These are phyloP conservation scores for Kuraishia borneana DNA, from an alignment of 805 yeast species.

Conservation along the genomic window DNA sequence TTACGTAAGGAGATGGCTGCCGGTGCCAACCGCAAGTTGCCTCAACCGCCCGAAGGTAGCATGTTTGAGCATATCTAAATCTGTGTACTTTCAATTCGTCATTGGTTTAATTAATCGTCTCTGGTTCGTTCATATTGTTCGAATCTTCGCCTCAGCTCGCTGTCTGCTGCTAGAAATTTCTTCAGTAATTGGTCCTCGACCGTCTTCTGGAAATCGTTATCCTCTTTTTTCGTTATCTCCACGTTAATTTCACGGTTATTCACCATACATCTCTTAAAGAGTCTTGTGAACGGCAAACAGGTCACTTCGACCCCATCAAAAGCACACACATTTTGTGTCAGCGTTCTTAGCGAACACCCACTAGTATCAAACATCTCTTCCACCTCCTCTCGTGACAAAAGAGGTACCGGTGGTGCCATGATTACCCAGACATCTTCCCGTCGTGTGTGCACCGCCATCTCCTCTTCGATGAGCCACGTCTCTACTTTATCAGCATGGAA, in stretches of 20 bases:
- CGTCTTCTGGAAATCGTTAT: slow-evolving; percentile 17
- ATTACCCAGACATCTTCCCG: background rate
- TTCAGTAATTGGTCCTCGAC: slow-evolving; percentile 8
- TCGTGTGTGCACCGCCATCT: background rate
- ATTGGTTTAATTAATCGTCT: background rate
- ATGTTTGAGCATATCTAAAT: slow-evolving; percentile 17
- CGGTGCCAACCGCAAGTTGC: slow-evolving; percentile 68
- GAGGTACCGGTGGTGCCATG: slow-evolving; percentile 44
- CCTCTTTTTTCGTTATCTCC: slow-evolving; percentile 25
- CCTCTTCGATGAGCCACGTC: background rate
- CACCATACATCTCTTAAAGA: slow-evolving; percentile 31
- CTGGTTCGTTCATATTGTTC: slow-evolving; percentile 1
- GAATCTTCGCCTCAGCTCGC: slow-evolving; percentile 15
- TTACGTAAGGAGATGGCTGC: slow-evolving; percentile 85
- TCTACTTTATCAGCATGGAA: background rate
- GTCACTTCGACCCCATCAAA: slow-evolving; percentile 27
- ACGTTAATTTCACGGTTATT: slow-evolving; percentile 13
- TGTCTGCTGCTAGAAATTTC: slow-evolving; percentile 20
- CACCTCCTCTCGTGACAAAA: slow-evolving; percentile 26
- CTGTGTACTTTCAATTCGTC: background rate
- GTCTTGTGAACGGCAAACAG: slow-evolving; percentile 37
- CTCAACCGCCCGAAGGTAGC: slow-evolving; percentile 88
- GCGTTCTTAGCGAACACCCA: slow-evolving; percentile 22
- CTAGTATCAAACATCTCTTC: slow-evolving; percentile 12
- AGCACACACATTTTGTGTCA: slow-evolving; percentile 37